phyloP scores from a whole-genome alignment of 352 stramenopile species.

The Phytophthora capsici region DNA sequence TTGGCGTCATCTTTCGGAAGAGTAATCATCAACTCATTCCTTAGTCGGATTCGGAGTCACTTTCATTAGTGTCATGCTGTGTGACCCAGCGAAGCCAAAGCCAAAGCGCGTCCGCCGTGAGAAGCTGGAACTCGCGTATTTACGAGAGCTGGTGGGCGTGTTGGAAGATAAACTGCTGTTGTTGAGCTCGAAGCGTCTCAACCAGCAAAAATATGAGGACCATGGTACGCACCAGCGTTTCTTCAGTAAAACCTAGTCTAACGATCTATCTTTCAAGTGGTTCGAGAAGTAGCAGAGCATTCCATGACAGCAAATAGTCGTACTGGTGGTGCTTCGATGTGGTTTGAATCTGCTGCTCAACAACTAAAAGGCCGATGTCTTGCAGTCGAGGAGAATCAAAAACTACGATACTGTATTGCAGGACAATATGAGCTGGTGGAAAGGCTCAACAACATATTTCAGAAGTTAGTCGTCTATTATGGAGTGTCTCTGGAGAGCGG shows the following conservation, averaged over 20 bases:
- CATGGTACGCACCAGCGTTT: too few species aligned
- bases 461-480: neutral
- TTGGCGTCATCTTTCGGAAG: too few species aligned
- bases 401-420: neutral
- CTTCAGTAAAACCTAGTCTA: too few species aligned
- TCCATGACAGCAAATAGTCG: too few species aligned
- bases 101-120: slow-evolving; percentile 40
- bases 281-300: too few species aligned
- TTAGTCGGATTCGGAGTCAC: too few species aligned
- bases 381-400: neutral
- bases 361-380: neutral
- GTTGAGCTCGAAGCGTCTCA: neutral
- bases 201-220: neutral
- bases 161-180: slow-evolving; percentile 13
- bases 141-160: slow-evolving; percentile 32
- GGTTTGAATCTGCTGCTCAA: neutral
- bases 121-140: slow-evolving; percentile 40
- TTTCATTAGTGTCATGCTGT: too few species aligned
- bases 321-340: neutral
- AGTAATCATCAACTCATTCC: too few species aligned
- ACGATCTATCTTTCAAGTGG: too few species aligned
- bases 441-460: neutral
- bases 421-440: neutral
- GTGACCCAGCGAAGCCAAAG: slow-evolving; percentile 8
- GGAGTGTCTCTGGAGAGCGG: neutral